phyloP scores from a whole-genome alignment of 2,329 filamentous ascomycete genomes.

The Exophiala bonariae region DNA sequence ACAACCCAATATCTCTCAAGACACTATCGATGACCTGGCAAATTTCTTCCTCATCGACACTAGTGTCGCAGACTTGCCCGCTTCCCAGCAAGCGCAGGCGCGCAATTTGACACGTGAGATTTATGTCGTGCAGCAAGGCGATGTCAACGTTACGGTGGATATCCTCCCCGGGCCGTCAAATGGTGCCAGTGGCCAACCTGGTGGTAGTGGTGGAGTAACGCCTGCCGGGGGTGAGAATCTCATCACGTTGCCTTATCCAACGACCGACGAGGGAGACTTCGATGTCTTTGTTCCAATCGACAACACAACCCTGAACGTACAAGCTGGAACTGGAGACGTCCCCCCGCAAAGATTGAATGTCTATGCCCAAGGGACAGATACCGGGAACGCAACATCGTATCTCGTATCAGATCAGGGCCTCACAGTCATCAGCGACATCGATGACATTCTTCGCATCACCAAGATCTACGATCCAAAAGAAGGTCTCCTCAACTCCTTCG shows the following conservation, averaged over 20 bases:
- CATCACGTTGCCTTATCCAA: constrained; percentile 64
- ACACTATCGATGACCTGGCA: constrained; percentile 67
- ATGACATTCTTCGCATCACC: constrained; percentile 77
- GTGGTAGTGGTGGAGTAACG: constrained; percentile 46
- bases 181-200: constrained; percentile 51
- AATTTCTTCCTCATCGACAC: constrained; percentile 70
- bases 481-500: constrained; percentile 75
- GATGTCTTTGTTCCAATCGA: constrained; percentile 67
- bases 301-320: constrained; percentile 57
- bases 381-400: constrained; percentile 74
- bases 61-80: constrained; percentile 59
- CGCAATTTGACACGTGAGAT: constrained; percentile 73
- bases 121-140: constrained; percentile 71
- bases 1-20: constrained; percentile 65
- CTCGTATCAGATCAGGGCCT: constrained; percentile 70
- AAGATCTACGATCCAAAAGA: constrained; percentile 77
- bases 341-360: constrained; percentile 68
- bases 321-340: constrained; percentile 64
- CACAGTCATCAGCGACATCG: constrained; percentile 75
- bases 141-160: constrained; percentile 64
- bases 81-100: constrained; percentile 64
- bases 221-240: constrained; percentile 62
- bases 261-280: constrained; percentile 69
- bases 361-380: constrained; percentile 63
- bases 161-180: constrained; percentile 60